Evolutionary conservation across 2,329 filamentous ascomycete species (phyloP), one percentile per base, ranked within the genome.

Genomic region (Tolypocladium pustulatum): DNA sequence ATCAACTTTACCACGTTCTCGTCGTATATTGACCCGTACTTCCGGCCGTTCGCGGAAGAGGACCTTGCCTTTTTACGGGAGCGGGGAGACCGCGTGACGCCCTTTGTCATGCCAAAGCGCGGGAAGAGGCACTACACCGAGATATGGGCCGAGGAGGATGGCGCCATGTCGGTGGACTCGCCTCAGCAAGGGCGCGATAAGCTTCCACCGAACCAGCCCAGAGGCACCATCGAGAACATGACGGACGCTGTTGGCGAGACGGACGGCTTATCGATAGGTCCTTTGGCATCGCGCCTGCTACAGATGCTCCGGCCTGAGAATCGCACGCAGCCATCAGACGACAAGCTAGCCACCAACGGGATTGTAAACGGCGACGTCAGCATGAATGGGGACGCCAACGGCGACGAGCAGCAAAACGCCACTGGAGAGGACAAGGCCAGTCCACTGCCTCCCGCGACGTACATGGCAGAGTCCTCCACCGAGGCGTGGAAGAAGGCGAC

Each of bases 81-180:
- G 73, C 83, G 90, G 66, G 91, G 92, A 59, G 92, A 99, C 71
- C 85, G 94, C 41, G 78, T 87, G 27, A 86, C 81, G 2, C 90
- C 93, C 1, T 97, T 97, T 66, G 78, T 92, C 41, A 91, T 96
- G 72, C 91, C 93, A 9, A 87, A 87, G 63, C 86, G 91, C 27
- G 92, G 91, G 53, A 89, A 90, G 71, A 87, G 86, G 65, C 88
- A 91, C 68, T 99, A 97, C 73, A 86, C 83, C 30, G 92, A 97
- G 61, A 80, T 93, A 12, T 99, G 94, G 94, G 88, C 91, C 0
- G 91, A 96, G 64, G 94, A 99, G 70, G 94, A 99, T 68, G 91
- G 90, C 12, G 79, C 83, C 54, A 88, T 91, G 78, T 81, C 86
- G 41, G 76, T 92, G 9, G 90, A 95, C 68, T 80, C 82, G 5